Conservation (phyloP, 169 alveolate genomes). For the Eimeria necatrix region DNA sequence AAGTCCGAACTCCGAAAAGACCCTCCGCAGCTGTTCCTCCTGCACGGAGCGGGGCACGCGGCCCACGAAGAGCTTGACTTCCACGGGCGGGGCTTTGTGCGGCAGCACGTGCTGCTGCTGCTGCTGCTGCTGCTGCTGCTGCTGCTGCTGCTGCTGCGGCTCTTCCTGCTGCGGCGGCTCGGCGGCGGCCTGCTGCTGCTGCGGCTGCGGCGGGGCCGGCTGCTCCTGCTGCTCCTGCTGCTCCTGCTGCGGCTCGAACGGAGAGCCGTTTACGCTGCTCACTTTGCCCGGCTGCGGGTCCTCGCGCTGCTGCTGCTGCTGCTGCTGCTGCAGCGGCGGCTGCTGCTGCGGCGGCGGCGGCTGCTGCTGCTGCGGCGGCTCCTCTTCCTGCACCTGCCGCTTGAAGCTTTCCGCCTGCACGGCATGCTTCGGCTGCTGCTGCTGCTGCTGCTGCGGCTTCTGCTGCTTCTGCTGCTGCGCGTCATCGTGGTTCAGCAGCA, state of each 20-base stretch:
- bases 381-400: neutral
- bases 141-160: constrained; percentile 3
- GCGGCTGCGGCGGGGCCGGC: constrained; percentile 1
- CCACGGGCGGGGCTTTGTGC: constrained; percentile 95
- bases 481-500: neutral
- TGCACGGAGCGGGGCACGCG: constrained; percentile 91
- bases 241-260: neutral
- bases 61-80: constrained; percentile 93
- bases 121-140: constrained; percentile 68
- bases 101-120: constrained; percentile 71
- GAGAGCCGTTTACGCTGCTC: neutral
- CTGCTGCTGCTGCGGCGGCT: neutral
- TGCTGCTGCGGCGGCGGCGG: neutral
- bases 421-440: too few relatives aligned
- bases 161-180: neutral
- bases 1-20: constrained; percentile 92
- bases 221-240: constrained; percentile 11
- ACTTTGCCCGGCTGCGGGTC: neutral
- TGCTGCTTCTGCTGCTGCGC: constrained; percentile 45
- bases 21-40: constrained; percentile 89
- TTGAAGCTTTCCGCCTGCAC: too few relatives aligned
- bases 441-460: neutral
- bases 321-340: neutral
- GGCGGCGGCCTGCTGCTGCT: neutral
- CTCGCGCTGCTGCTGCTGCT: neutral